A percentile compares a stretch with the other conserved stretches of the same genome.
These are phyloP conservation scores for Ustilago trichophora DNA, from an alignment of 1,284 basidiomycete species.

Conservation along the genomic window DNA sequence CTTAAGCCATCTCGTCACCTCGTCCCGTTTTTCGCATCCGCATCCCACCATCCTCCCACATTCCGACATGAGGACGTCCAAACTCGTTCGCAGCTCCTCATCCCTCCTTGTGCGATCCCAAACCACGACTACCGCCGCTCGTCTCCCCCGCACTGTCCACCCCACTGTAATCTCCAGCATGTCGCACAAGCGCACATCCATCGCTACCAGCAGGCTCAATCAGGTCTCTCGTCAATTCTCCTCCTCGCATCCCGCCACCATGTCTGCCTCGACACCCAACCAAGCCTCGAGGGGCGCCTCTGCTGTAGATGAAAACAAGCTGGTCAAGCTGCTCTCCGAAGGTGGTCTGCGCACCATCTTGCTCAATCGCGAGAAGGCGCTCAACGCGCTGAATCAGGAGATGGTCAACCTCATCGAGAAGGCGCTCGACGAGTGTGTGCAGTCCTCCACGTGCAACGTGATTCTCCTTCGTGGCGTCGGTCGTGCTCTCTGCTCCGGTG, in stretches of 20 bases:
- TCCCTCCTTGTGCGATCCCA: constrained; percentile 22
- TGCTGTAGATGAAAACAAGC: constrained; percentile 12
- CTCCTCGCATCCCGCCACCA: constrained; percentile 3
- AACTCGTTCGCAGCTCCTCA: constrained; percentile 24
- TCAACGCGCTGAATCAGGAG: constrained; percentile 84
- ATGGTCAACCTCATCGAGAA: constrained; percentile 82
- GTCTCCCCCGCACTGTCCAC: background rate
- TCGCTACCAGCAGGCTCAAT: constrained; percentile 31
- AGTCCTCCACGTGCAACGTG: constrained; percentile 44
- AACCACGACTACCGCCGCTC: background rate
- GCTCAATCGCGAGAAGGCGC: constrained; percentile 82
- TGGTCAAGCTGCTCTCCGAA: constrained; percentile 48
- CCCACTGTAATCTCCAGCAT: constrained; percentile 7
- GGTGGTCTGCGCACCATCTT: constrained; percentile 73
- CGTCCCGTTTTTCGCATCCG: too few relatives aligned
- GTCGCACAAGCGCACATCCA: constrained; percentile 20
- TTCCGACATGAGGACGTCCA: constrained; percentile 36
- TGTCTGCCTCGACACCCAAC: constrained; percentile 19
- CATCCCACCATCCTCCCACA: background rate
- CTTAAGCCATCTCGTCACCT: too few relatives aligned
- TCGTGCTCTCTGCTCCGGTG: constrained; percentile 90
- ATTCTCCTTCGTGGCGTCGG: constrained; percentile 71
- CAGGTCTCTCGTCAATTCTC: constrained; percentile 40
- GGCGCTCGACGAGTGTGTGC: constrained; percentile 75
- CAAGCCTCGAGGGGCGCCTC: background rate